Percentiles rank a stretch among this genome's conserved stretches.
These are phyloP conservation scores for Salix suchowensis DNA, from an alignment of 345 rosid genomes.

Conservation along the genomic window DNA sequence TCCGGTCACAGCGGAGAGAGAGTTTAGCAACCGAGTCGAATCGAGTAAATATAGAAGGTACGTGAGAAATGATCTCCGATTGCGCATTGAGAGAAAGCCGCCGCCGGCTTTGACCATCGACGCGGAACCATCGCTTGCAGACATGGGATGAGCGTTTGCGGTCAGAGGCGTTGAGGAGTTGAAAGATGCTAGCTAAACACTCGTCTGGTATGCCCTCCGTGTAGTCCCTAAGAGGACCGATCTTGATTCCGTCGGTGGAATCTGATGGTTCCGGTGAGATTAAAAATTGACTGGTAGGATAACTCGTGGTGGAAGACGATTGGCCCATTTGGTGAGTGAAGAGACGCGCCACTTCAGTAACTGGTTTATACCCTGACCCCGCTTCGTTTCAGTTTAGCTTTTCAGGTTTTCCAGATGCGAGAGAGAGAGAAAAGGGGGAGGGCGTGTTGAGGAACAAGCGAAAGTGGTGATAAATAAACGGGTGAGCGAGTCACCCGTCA, in stretches of 20 bases:
- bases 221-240: not conserved
- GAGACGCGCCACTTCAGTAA: constrained; percentile 15
- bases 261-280: constrained; percentile 6
- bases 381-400: not conserved
- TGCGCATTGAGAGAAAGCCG: constrained; percentile 67
- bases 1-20: constrained; percentile 70
- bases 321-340: constrained; percentile 45
- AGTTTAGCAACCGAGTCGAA: constrained; percentile 72
- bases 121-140: constrained; percentile 68
- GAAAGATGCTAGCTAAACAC: constrained; percentile 73
- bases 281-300: constrained; percentile 15
- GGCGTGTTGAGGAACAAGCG: not conserved
- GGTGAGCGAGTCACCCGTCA: not conserved
- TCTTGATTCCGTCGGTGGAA: constrained; percentile 4
- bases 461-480: not conserved
- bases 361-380: not conserved
- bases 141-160: constrained; percentile 72
- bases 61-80: constrained; percentile 36
- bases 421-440: constrained; percentile 2
- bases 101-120: constrained; percentile 71
- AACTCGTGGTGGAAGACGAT: constrained; percentile 38
- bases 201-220: constrained; percentile 44
- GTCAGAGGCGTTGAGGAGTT: constrained; percentile 59
- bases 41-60: constrained; percentile 52
- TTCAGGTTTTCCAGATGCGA: not conserved